Base-by-base conservation (phyloP, 495 filamentous ascomycete genomes). In the Penicillium angulare region DNA sequence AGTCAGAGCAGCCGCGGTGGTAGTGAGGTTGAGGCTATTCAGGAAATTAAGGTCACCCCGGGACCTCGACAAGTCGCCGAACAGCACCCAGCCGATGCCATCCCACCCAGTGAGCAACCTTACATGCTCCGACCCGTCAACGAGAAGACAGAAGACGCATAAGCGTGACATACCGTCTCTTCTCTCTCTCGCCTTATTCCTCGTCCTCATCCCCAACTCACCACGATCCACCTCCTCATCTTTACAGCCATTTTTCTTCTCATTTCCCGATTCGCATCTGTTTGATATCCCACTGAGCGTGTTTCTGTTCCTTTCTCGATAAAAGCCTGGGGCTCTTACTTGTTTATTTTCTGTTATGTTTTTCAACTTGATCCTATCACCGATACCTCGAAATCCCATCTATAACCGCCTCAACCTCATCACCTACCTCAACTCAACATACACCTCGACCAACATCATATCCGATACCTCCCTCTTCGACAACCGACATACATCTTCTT, bases 1-100 rank as follows among this genome's bases (percentile, higher is more conserved):
- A 69, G 65, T 52, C 72, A 72, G 50, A 73, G 75, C 47, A 68
- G 65, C 29, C 67, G 61, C 21, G 69, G 60, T 16, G 67, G 68
- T 23, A 71, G 69, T 39, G 63, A 66, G 31, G 58, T 59, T 1
- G 62, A 67, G 45, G 63, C 56, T 26, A 68, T 73, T 29, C 65
- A 71, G 22, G 71, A 76, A 35, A 41, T 71, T 26, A 74, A 78
- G 53, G 46, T 67, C 9, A 51, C 63, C 8, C 60, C 64, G 6
- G 61, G 67, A 18, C 65, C 71, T 4, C 62, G 65, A 31, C 71
- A 74, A 43, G 58, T 62, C 13, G 67, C 65, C 7, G 64, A 68
- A 15, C 65, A 70, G 9, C 39, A 67, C 23, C 63, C 55, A 1
- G 47, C 60, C n/a, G 56, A 73, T 27, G 20, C 50, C 22, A 52